Evolutionary conservation across 2,329 filamentous ascomycete species (phyloP).

Genomic region (Podosphaera fusca): DNA sequence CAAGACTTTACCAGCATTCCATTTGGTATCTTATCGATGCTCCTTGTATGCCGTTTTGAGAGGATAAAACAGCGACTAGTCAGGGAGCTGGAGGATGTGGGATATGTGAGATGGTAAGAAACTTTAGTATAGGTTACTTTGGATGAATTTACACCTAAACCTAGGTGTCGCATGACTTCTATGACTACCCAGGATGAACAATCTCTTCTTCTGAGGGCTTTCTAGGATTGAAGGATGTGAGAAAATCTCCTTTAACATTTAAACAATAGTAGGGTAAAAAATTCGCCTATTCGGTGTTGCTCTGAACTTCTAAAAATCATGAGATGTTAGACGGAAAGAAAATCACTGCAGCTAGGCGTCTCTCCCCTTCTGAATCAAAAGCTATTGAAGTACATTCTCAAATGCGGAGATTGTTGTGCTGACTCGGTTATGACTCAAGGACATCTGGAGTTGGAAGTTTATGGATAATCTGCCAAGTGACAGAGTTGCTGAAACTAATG

Average conservation of each 20-base stretch:
- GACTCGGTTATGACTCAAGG: no score
- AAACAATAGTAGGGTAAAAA: not conserved
- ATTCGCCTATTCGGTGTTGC: not conserved
- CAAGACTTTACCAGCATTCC: not conserved
- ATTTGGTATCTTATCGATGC: not conserved
- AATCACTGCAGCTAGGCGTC: no score
- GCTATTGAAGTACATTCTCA: no score
- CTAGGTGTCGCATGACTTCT: not conserved
- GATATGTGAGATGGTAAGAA: conserved; percentile 9
- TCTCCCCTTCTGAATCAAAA: no score
- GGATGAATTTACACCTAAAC: not conserved
- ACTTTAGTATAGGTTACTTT: not conserved
- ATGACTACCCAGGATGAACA: not conserved
- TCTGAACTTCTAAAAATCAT: no score
- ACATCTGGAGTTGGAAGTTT: no score
- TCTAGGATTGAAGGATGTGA: not conserved
- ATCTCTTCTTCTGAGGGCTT: not conserved
- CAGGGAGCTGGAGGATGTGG: conserved; percentile 12
- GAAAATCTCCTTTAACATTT: not conserved
- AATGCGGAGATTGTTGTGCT: not conserved
- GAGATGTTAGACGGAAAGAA: no score
- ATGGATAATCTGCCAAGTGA: no score
- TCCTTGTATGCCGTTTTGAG: conserved; percentile 9
- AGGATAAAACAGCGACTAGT: conserved; percentile 10
- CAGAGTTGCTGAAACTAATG: no score